Conservation (phyloP, 345 rosid species). For the Brassica juncea region DNA sequence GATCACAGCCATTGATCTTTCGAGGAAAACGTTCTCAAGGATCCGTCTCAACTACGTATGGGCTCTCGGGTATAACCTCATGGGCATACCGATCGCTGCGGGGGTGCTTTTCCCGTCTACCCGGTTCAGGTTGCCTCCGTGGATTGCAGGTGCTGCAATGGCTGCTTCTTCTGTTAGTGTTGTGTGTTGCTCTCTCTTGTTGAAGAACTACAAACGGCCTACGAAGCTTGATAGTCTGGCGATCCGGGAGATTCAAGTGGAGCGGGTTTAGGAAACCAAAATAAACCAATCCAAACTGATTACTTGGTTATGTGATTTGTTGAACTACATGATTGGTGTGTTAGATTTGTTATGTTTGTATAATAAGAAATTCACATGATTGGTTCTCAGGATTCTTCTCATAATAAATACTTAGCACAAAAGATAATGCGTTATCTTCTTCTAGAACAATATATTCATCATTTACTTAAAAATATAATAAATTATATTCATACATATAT, state of each 20-base stretch:
- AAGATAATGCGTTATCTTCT: not conserved
- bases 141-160: conserved; percentile 99
- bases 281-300: not conserved
- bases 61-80: conserved; percentile 89
- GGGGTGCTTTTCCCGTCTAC: conserved; percentile 75
- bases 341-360: not conserved
- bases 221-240: conserved; percentile 60
- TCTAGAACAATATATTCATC: not conserved
- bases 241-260: conserved; percentile 57
- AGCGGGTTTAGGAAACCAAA: conserved; percentile 36
- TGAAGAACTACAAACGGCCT: conserved; percentile 73
- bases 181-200: conserved; percentile 80
- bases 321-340: not conserved
- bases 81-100: conserved; percentile 84
- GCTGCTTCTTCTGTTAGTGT: conserved; percentile 97
- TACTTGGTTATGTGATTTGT: not conserved
- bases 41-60: conserved; percentile 89
- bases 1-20: conserved; percentile 88
- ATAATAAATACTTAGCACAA: not conserved
- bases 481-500: no score
- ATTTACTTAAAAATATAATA: no score
- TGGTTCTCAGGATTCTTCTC: not conserved
- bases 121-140: conserved; percentile 79
- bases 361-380: not conserved
- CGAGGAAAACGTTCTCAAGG: conserved; percentile 76